Percentiles rank a stretch among this genome's conserved stretches.
Conservation (phyloP, 495 filamentous ascomycete species). For the Cercophora newfieldiana region DNA sequence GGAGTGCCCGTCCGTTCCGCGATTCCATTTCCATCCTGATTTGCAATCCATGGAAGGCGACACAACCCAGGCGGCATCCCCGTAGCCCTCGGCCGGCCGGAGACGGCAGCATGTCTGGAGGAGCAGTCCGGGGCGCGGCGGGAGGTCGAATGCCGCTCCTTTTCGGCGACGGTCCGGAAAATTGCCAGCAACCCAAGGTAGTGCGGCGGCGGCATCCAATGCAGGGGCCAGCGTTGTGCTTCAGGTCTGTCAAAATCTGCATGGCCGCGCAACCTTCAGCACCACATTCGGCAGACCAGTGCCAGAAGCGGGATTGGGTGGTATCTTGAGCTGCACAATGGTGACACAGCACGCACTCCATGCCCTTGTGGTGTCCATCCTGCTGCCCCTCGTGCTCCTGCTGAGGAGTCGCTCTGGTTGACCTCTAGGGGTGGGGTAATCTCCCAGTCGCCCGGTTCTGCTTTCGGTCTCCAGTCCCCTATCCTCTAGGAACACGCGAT, state of each 20-base stretch:
- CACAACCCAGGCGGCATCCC: not conserved
- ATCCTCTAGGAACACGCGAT: slow-evolving; percentile 11
- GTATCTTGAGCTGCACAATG: not conserved
- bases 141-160: not conserved
- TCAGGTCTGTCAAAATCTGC: slow-evolving; percentile 17
- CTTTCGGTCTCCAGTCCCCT: not conserved
- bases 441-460: slow-evolving; percentile 17
- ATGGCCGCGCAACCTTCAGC: slow-evolving; percentile 8
- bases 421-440: not conserved
- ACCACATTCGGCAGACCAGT: slow-evolving; percentile 22
- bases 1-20: not conserved
- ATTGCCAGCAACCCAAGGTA: slow-evolving; percentile 6
- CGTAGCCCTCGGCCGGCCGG: not conserved
- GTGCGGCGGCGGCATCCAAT: slow-evolving; percentile 15
- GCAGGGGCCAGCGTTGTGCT: slow-evolving; percentile 19
- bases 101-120: not conserved
- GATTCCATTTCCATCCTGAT: not conserved
- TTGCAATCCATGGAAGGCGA: too few relatives aligned
- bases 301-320: slow-evolving; percentile 17
- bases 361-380: not conserved
- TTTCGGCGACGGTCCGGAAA: slow-evolving; percentile 10
- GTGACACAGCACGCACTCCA: slow-evolving; percentile 10
- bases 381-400: slow-evolving; percentile 14
- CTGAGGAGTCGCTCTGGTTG: not conserved
- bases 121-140: not conserved